Conservation (phyloP, 2,329 filamentous ascomycete genomes). For the Ceratocystis cacaofunesta region DNA sequence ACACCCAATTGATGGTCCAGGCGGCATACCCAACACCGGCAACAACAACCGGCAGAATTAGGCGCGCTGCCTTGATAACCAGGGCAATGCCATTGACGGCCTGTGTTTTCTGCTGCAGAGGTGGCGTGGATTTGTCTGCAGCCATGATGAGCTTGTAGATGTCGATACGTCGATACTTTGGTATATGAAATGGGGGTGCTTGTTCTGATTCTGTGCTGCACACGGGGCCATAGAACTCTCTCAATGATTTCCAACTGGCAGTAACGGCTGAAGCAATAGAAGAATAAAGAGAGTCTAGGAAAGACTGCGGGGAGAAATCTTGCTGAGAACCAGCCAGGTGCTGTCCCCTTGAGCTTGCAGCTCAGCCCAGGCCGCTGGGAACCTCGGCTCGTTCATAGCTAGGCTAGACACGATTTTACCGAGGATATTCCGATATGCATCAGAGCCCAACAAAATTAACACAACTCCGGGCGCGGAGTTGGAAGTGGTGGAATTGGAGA, state of each 20-base stretch:
- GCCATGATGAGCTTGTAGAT: not conserved
- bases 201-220: not conserved
- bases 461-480: not conserved
- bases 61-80: conserved; percentile 24
- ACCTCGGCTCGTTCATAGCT: not conserved
- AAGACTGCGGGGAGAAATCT: not conserved
- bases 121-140: not conserved
- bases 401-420: not conserved
- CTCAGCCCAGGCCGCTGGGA: not conserved
- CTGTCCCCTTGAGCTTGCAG: not conserved
- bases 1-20: conserved; percentile 30
- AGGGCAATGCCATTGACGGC: conserved; percentile 18
- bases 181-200: no score
- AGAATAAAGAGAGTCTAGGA: not conserved
- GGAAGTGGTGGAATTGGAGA: not conserved
- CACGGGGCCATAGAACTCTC: not conserved
- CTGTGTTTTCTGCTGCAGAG: conserved; percentile 4
- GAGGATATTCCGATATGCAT: not conserved
- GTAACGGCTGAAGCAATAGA: not conserved
- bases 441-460: not conserved
- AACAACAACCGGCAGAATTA: conserved; percentile 29
- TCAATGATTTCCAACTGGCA: not conserved
- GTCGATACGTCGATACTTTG: not conserved
- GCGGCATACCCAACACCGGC: conserved; percentile 34
- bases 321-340: not conserved